Evolutionary conservation across 371 early-diverging fungal species (phyloP), one percentile per base, ranked within the genome.

Genomic region (Capillidium rhysosporum): DNA sequence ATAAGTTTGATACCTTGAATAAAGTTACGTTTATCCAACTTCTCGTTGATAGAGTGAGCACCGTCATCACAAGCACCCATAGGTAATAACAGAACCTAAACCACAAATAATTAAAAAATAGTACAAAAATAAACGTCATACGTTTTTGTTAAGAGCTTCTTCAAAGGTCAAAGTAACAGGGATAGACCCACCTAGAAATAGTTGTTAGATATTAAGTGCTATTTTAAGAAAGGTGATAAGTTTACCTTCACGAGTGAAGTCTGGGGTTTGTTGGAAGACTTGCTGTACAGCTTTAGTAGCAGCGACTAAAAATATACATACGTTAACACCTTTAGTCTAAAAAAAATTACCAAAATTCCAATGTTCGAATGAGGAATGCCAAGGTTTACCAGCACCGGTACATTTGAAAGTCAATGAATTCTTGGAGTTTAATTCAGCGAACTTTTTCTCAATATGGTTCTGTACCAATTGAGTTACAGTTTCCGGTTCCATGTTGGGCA

Each of bases 121-220:
- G n/a, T 93, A 93, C 91, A 92, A 89, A 31, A 92, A 93, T 61
- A 92, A 70, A 59, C 93, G 72, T 54, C 92, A 65, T 21, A 92
- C 90, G 62, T 82, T 89, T 75, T 84, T 84, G 54, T 84, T 67
- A 25, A 96, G 72, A 28, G 86, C 85, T 61, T 93, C 91, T 75
- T 93, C 89, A 79, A 96, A 94, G 21, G 91, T 89, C 56, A 96
- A 72, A 10, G 95, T 94, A 21, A 96, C 92, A n/a, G 97, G 97
- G 60, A 96, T 96, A 39, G 88, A 87, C 8, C 95, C 92, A 57
- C 93, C 46, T 46, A 28, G n/a, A 46, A 12, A 44, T 44, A n/a
- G n/a, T n/a, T n/a, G n/a, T n/a, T 4, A 34, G 4, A 34, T 7
- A 34, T 8, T 46, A 46, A 46, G n/a, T 4, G 44, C n/a, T 43